These are phyloP conservation scores for Kwoniella heveanensis DNA, from an alignment of 768 basidiomycete genomes.

Conservation along the genomic window DNA sequence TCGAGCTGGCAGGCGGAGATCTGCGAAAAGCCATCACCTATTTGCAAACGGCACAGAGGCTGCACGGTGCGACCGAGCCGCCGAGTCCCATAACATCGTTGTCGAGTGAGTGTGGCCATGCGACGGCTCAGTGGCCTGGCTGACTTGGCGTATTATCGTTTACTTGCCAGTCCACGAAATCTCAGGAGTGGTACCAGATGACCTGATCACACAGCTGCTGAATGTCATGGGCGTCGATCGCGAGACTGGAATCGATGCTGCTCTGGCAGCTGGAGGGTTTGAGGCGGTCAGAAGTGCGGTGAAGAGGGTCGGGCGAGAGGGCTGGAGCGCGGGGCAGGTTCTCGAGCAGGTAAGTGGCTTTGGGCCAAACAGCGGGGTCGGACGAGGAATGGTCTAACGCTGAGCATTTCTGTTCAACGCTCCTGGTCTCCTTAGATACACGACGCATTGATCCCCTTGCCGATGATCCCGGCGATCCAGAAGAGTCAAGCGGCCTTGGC, in stretches of 20 bases:
- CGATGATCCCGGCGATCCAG: conserved; percentile 73
- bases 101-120: conserved; percentile 61
- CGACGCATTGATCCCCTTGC: conserved; percentile 82
- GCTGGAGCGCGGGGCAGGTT: conserved; percentile 88
- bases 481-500: conserved; percentile 79
- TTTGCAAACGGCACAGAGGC: conserved; percentile 88
- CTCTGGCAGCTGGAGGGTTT: conserved; percentile 58
- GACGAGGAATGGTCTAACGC: too few relatives aligned
- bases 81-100: conserved; percentile 71
- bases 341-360: conserved; percentile 71
- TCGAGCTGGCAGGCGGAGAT: conserved; percentile 73
- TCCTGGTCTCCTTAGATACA: conserved; percentile 67
- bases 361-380: too few relatives aligned
- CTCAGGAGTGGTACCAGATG: conserved; percentile 86
- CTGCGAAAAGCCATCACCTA: conserved; percentile 96
- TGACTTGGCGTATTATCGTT: conserved; percentile 1
- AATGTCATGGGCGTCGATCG: conserved; percentile 71
- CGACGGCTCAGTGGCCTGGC: too few relatives aligned
- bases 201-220: conserved; percentile 70
- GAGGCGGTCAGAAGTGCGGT: conserved; percentile 64
- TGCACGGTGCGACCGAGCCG: conserved; percentile 72
- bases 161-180: conserved; percentile 74
- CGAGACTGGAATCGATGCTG: conserved; percentile 45
- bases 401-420: not conserved
- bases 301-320: conserved; percentile 75